A percentile compares a stretch with the other conserved stretches of the same genome.
phyloP scores from a whole-genome alignment of 2,329 filamentous ascomycete genomes.

The Colletotrichum musicola region DNA sequence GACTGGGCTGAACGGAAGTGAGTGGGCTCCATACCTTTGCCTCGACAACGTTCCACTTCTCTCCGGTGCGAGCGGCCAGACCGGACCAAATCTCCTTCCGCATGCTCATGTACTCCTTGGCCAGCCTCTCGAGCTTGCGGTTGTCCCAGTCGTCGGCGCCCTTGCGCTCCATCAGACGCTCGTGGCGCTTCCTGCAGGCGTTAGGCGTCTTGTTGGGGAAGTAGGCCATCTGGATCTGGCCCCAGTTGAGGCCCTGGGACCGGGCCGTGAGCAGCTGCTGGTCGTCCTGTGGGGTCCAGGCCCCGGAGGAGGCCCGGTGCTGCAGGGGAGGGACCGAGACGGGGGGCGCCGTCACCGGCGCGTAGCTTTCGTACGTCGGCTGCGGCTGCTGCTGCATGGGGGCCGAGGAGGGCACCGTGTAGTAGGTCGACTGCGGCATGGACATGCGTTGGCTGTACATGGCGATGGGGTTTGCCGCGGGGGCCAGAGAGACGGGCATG shows the following conservation, averaged over 20 bases:
- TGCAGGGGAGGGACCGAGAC: slow-evolving; percentile 53
- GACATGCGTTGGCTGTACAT: slow-evolving; percentile 57
- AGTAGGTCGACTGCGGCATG: slow-evolving; percentile 55
- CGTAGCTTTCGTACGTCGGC: slow-evolving; percentile 56
- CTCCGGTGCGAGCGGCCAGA: slow-evolving; percentile 79
- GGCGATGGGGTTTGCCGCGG: slow-evolving; percentile 52
- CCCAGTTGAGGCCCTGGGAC: slow-evolving; percentile 84
- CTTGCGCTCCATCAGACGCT: slow-evolving; percentile 82
- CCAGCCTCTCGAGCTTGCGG: slow-evolving; percentile 79
- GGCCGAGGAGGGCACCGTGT: slow-evolving; percentile 51
- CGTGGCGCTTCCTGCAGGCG: slow-evolving; percentile 90
- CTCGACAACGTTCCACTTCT: slow-evolving; percentile 82
- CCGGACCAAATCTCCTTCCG: slow-evolving; percentile 85
- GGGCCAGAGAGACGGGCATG: slow-evolving; percentile 56
- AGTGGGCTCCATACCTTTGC: slow-evolving; percentile 67
- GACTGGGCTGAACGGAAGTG: slow-evolving; percentile 6
- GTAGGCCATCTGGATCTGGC: slow-evolving; percentile 79
- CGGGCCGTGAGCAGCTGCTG: slow-evolving; percentile 78
- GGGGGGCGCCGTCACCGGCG: slow-evolving; percentile 48
- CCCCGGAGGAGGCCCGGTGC: slow-evolving; percentile 70
- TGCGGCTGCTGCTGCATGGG: slow-evolving; percentile 50
- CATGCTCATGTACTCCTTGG: slow-evolving; percentile 82
- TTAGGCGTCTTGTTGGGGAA: slow-evolving; percentile 85
- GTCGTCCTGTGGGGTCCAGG: slow-evolving; percentile 83
- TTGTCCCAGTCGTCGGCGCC: slow-evolving; percentile 84